Percentiles rank a stretch among this genome's conserved stretches.
Conservation (phyloP, 2,329 filamentous ascomycete species). For the Colletotrichum echinochloae region DNA sequence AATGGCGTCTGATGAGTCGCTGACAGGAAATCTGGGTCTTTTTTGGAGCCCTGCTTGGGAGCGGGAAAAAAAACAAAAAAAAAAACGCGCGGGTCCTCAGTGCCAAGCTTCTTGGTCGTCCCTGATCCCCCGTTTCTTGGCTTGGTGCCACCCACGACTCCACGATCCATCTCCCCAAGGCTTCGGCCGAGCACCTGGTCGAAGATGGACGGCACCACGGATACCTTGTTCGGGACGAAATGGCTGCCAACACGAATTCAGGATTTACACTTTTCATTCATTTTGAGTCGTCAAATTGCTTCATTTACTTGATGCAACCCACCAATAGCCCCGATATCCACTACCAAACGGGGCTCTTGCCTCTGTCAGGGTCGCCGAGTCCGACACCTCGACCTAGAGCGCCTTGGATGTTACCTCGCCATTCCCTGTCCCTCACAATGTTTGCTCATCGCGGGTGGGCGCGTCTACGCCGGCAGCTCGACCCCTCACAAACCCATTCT, state of each 20-base stretch:
- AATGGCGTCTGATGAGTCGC: slow-evolving; percentile 22
- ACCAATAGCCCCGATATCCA: background rate
- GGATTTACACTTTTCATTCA: background rate
- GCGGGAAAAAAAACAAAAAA: background rate
- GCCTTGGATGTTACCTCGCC: slow-evolving; percentile 23
- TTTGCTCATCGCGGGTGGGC: slow-evolving; percentile 34
- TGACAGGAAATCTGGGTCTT: slow-evolving; percentile 26
- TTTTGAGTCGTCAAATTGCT: slow-evolving; percentile 16
- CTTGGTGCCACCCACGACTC: background rate
- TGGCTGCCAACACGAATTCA: background rate
- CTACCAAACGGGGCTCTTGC: slow-evolving; percentile 22
- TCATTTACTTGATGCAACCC: slow-evolving; percentile 35
- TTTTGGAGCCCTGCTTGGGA: slow-evolving; percentile 16
- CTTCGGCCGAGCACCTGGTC: background rate
- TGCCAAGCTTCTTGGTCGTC: slow-evolving; percentile 33
- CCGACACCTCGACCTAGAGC: background rate
- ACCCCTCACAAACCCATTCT: slow-evolving; percentile 22
- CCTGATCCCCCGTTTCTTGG: slow-evolving; percentile 11
- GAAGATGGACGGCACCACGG: slow-evolving; percentile 23
- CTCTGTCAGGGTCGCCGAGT: slow-evolving; percentile 7
- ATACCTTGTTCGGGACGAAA: background rate
- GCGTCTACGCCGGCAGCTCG: slow-evolving; percentile 33
- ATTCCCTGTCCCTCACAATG: slow-evolving; percentile 10
- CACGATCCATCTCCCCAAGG: background rate
- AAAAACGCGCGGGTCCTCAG: slow-evolving; percentile 31